phyloP scores from a whole-genome alignment of 1,284 basidiomycete genomes.

The Ceratobasidium papillatum region DNA sequence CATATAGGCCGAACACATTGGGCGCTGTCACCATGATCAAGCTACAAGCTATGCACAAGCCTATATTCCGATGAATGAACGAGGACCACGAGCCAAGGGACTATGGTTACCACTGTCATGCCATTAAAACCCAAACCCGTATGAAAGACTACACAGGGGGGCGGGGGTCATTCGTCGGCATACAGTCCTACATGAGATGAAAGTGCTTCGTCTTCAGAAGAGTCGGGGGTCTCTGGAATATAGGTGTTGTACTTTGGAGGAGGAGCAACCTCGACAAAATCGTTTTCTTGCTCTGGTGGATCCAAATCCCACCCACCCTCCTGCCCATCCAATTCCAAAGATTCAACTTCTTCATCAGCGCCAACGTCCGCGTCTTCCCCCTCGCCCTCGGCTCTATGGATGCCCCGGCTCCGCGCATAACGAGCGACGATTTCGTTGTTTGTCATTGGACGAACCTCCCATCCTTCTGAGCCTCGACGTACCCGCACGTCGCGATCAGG shows the following conservation, averaged over 20 bases:
- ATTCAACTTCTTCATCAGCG: conserved; percentile 56
- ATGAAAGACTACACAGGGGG: too few species aligned
- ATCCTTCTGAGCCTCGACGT: conserved; percentile 80
- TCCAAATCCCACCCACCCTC: conserved; percentile 46
- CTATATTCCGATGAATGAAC: too few species aligned
- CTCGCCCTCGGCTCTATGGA: conserved; percentile 66
- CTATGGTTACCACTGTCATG: too few species aligned
- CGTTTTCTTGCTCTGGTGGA: conserved; percentile 45
- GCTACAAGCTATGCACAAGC: too few species aligned
- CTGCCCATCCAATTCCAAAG: conserved; percentile 39
- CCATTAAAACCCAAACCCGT: too few species aligned
- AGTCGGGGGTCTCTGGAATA: conserved; percentile 26
- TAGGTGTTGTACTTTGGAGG: conserved; percentile 16
- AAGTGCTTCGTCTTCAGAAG: conserved; percentile 36
- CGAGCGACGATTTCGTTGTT: conserved; percentile 67
- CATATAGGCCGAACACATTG: too few species aligned
- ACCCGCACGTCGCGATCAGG: conserved; percentile 52
- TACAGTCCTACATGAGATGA: conserved; percentile 16
- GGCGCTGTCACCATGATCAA: too few species aligned
- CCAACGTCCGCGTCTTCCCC: too few species aligned
- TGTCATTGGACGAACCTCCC: conserved; percentile 68
- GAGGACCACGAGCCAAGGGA: too few species aligned
- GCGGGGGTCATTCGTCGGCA: neutral
- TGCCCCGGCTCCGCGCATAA: conserved; percentile 61
- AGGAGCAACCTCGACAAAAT: conserved; percentile 5